phyloP scores from a whole-genome alignment of 129 eudicot species.

The Lonicera japonica region DNA sequence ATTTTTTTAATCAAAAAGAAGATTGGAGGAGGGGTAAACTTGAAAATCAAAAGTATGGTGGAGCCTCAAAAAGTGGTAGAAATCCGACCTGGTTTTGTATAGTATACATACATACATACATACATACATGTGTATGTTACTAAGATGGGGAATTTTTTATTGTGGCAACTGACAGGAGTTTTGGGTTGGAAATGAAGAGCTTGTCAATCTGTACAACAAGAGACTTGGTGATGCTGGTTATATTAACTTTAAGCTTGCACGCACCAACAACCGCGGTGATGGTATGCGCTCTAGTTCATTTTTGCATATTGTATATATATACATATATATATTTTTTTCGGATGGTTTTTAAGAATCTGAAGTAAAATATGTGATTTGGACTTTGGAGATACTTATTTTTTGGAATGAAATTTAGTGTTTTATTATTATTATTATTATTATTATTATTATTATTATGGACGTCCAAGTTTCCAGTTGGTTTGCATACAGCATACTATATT shows the following conservation, averaged over 20 bases:
- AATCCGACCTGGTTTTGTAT: too few relatives aligned
- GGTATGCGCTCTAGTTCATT: constrained; percentile 28
- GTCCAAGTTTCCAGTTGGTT: constrained; percentile 9
- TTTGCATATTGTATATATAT: not conserved
- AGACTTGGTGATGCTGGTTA: constrained; percentile 84
- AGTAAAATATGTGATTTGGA: not conserved
- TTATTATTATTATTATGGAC: not conserved
- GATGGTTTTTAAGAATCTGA: not conserved
- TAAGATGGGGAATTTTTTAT: not conserved
- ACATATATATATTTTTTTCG: not conserved
- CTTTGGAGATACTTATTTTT: not conserved
- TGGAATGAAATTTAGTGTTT: not conserved
- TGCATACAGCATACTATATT: not conserved
- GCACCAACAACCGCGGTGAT: constrained; percentile 92
- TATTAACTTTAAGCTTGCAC: constrained; percentile 58
- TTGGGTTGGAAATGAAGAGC: constrained; percentile 90
- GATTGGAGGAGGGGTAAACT: too few relatives aligned
- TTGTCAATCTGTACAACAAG: constrained; percentile 60
- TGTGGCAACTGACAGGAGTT: constrained; percentile 34
- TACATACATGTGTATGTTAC: not conserved
- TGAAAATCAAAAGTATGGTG: too few relatives aligned
- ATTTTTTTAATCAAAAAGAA: too few relatives aligned
- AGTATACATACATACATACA: not conserved
- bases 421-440: not conserved
- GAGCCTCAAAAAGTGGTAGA: too few relatives aligned